These are phyloP conservation scores for Alternaria gansuensis DNA, from an alignment of 2,329 filamentous ascomycete species.

Conservation along the genomic window DNA sequence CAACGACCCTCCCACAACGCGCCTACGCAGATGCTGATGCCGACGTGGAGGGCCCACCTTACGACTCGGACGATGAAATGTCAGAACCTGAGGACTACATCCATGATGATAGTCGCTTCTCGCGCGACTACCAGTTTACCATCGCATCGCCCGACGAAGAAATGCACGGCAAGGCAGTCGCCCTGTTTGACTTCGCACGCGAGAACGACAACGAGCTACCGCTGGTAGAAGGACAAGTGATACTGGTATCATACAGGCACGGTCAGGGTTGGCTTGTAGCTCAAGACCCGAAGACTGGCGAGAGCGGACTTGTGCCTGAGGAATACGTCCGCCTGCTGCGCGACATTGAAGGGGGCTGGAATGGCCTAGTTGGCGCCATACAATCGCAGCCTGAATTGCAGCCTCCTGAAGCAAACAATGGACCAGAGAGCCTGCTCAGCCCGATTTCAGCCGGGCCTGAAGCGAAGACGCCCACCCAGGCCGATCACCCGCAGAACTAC, in stretches of 20 bases:
- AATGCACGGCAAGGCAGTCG: constrained; percentile 96
- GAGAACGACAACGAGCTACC: constrained; percentile 98
- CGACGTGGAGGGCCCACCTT: constrained; percentile 51
- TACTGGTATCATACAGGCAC: constrained; percentile 94
- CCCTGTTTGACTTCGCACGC: constrained; percentile 91
- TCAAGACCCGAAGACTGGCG: constrained; percentile 90
- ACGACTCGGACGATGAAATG: constrained; percentile 61
- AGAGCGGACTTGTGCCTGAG: constrained; percentile 94
- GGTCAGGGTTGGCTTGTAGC: constrained; percentile 98
- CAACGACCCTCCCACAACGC: constrained; percentile 57
- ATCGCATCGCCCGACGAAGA: constrained; percentile 96
- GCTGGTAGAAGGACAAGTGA: constrained; percentile 91
- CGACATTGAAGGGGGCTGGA: constrained; percentile 89
- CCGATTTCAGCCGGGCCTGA: constrained; percentile 49
- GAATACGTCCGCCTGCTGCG: constrained; percentile 92
- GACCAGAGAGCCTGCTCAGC: constrained; percentile 44
- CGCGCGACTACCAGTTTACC: constrained; percentile 91
- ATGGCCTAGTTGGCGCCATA: constrained; percentile 49
- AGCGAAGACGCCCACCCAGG: constrained; percentile 53
- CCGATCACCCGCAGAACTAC: constrained; percentile 47
- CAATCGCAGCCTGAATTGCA: constrained; percentile 24
- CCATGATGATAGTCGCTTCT: constrained; percentile 79
- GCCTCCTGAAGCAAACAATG: constrained; percentile 30
- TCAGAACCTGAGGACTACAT: constrained; percentile 58
- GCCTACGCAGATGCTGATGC: constrained; percentile 54